Evolutionary conservation across 2,329 filamentous ascomycete species (phyloP), one percentile per base, ranked within the genome.

Genomic region (Lecanoromycetidae sp.): DNA sequence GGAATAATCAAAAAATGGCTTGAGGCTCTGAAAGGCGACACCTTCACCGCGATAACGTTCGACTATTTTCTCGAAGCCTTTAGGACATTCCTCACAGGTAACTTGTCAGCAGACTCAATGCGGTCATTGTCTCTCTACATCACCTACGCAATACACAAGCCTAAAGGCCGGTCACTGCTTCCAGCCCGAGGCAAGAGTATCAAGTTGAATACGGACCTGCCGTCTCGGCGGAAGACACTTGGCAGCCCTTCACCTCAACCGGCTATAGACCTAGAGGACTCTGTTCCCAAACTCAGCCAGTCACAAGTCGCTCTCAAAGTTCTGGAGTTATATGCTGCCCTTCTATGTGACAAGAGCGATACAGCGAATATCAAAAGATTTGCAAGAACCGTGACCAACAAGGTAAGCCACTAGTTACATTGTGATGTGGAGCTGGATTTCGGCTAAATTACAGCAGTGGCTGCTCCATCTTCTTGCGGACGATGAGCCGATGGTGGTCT

Each of bases 321-420:
- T 44, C 68, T 95, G 17, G 77, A 77, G 53, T 79, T 94, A 65
- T 90, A 91, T 58, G 76, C 82, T 6, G 74, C 80, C 22, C 71
- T 94, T 9, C 69, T 95, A 8, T 94, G 87, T 57, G 79, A 85
- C 52, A 77, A 78, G 56, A 74, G 74, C 19, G 86, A 81, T 54
- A 66, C 74, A 8, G 70, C 70, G 12, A 79, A 82, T 52, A 83
- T 94, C 47, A 79, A 81, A 59, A 91, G 87, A 57, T 96, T 98
- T 69, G 86, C 87, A 4, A 84, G 83, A 59, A 93, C 90, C 1
- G 90, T 98, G 7, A 95, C 90, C 19, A 94, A 94, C 57, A 94
- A 94, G 74, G 84, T 87, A 69, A n/a, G 59, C 19, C 17, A 25
- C 26, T 15, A 13, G 20, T 33, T 22, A 13, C 29, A 17, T n/a